These are phyloP conservation scores for Neurospora sp. DNA, from an alignment of 2,329 filamentous ascomycete species.

Conservation along the genomic window DNA sequence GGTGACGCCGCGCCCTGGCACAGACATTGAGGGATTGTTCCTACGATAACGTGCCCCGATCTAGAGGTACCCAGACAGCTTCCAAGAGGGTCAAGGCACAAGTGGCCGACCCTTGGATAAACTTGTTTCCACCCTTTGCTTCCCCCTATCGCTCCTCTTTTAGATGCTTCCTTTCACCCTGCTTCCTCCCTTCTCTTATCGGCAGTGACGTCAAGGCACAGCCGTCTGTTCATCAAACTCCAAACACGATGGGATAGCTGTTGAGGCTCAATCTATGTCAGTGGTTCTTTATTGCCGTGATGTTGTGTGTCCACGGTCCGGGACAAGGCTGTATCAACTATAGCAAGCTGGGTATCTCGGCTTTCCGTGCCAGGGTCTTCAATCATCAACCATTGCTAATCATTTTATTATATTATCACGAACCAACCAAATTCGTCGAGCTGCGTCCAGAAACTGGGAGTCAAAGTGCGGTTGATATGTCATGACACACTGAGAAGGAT, in stretches of 20 bases:
- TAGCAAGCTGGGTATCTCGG: background rate
- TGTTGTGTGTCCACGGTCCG: background rate
- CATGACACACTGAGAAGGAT: background rate
- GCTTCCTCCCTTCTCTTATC: background rate
- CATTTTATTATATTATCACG: background rate
- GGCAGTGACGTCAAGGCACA: conserved; percentile 1
- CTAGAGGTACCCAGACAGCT: background rate
- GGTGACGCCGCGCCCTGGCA: background rate
- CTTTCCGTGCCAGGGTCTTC: background rate
- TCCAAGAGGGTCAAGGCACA: conserved; percentile 13
- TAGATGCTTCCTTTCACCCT: background rate
- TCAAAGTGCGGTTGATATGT: background rate
- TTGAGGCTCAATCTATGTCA: conserved; percentile 11
- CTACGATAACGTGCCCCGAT: conserved; percentile 1
- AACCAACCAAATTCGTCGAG: background rate
- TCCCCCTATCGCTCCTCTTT: conserved; percentile 1
- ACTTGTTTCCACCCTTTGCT: conserved; percentile 2
- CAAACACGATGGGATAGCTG: background rate
- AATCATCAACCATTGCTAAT: background rate
- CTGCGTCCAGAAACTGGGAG: background rate
- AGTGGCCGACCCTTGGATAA: conserved; percentile 10
- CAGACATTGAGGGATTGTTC: background rate
- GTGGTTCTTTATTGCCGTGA: conserved; percentile 1
- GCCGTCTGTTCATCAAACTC: background rate
- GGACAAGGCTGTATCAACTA: conserved; percentile 6